Percentiles rank a stretch among this genome's conserved stretches.
Conservation (phyloP, 2,329 filamentous ascomycete genomes). For the Penicillium palitans region DNA sequence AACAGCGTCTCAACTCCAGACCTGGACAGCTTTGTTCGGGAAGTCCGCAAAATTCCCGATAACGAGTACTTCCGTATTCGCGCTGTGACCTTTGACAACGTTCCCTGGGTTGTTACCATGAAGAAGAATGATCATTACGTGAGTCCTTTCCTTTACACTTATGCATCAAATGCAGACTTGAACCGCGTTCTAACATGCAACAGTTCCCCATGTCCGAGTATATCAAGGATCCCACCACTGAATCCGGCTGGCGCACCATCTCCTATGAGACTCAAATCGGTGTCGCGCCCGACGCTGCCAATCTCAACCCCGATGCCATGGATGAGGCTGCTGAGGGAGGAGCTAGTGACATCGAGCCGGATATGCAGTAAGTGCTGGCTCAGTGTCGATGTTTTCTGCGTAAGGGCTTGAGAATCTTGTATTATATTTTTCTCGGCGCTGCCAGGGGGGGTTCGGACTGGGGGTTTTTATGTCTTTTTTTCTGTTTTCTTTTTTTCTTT, state of each 20-base stretch:
- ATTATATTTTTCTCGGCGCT: conserved; percentile 10
- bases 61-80: conserved; percentile 98
- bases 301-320: conserved; percentile 50
- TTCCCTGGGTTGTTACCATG: conserved; percentile 99
- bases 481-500: background rate
- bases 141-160: conserved; percentile 24
- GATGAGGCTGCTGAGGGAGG: conserved; percentile 42
- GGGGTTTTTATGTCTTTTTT: conserved; percentile 1
- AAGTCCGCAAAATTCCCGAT: conserved; percentile 84
- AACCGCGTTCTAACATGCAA: background rate
- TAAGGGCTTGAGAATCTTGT: conserved; percentile 2
- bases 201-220: conserved; percentile 67
- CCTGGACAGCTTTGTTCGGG: conserved; percentile 74
- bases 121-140: conserved; percentile 99
- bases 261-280: conserved; percentile 52
- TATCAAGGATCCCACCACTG: conserved; percentile 55
- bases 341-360: conserved; percentile 42
- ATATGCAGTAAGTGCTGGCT: conserved; percentile 20
- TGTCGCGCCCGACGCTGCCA: conserved; percentile 39
- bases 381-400: background rate
- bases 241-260: conserved; percentile 59
- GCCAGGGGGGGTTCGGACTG: background rate
- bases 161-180: background rate
- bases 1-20: conserved; percentile 85
- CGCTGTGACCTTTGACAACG: conserved; percentile 97